Base-by-base conservation (phyloP, 1,284 basidiomycete genomes). In the Moesziomyces globuligerus region DNA sequence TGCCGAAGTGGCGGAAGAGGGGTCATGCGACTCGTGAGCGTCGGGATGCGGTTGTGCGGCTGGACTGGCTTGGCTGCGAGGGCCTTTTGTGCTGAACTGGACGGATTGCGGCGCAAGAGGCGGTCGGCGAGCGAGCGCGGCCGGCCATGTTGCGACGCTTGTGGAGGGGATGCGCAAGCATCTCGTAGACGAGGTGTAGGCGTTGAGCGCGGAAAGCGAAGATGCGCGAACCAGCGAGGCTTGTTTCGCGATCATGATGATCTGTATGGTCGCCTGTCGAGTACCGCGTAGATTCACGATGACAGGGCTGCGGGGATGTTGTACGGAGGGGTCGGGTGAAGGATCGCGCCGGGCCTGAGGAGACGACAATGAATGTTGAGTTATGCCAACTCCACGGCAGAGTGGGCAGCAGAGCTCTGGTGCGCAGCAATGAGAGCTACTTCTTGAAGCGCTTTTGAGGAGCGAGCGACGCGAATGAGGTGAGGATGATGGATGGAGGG, bases 161-260 rank as follows among this genome's bases (percentile, higher is more conserved):
- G 39, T 36, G 18, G 45, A 34, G 17, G 42, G 37, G 17, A 24
- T 37, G 25, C 50, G 61, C 21, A 48, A 49, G 42, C 61, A 52
- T 48, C 54, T 53, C 45, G 60, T 41, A 11, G 38, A 34, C 4
- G 54, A 52, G 20, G 38, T 24, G 1, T 53, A 48, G 41, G 55
- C 62, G n/a, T 49, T 28, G 45, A 43, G 48, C 41, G 50, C 48
- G 44, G 32, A 34, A 17, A 55, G 29, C 15, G 56, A 59, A 6
- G 62, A 54, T 13, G 51, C 57, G 20, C 62, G 55, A 6, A 58
- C 44, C 24, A 59, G 26, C 21, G 56, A 46, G 41, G 55, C 55
- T 25, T 59, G 62, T 45, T 66, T 59, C 47, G 62, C 62, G 26
- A 66, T 55, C 62, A 66, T 66, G 2, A 32, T 48, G 43, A 34